These are phyloP conservation scores for Priceomyces castillae DNA, from an alignment of 805 yeast genomes.

Conservation along the genomic window DNA sequence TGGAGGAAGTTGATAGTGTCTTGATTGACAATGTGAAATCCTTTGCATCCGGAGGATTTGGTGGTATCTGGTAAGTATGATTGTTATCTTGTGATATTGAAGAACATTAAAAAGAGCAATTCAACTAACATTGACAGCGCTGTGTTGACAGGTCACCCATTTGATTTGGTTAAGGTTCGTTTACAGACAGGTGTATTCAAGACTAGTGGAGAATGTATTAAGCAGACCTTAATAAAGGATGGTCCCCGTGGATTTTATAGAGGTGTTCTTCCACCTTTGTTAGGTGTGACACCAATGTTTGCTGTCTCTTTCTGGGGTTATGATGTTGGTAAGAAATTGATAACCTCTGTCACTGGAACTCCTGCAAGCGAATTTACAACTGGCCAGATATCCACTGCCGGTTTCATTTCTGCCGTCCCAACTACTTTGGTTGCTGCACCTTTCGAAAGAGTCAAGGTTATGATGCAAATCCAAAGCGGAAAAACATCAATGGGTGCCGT, in stretches of 20 bases:
- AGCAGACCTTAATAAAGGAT: slow-evolving; percentile 64
- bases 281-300: slow-evolving; percentile 99
- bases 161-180: slow-evolving; percentile 88
- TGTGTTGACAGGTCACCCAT: slow-evolving; percentile 94
- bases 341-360: slow-evolving; percentile 43
- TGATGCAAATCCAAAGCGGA: slow-evolving; percentile 72
- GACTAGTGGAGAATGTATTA: slow-evolving; percentile 65
- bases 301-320: slow-evolving; percentile 99
- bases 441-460: slow-evolving; percentile 91
- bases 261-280: slow-evolving; percentile 89
- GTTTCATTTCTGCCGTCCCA: slow-evolving; percentile 91
- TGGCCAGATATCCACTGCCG: slow-evolving; percentile 81
- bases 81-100: neutral
- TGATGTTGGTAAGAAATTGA: slow-evolving; percentile 83
- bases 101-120: neutral
- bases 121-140: slow-evolving; percentile 48
- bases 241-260: slow-evolving; percentile 83
- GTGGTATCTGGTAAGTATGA: slow-evolving; percentile 67
- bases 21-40: slow-evolving; percentile 80
- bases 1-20: slow-evolving; percentile 47
- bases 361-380: slow-evolving; percentile 49
- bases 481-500: slow-evolving; percentile 56
- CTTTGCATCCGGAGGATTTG: slow-evolving; percentile 90
- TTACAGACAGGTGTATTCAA: slow-evolving; percentile 78
- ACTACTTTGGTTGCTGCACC: slow-evolving; percentile 98